Percentiles rank a stretch among this genome's conserved stretches.
Evolutionary conservation across 2,329 filamentous ascomycete species (phyloP).

Genomic region (Hymenotorrendiella dingleyae): DNA sequence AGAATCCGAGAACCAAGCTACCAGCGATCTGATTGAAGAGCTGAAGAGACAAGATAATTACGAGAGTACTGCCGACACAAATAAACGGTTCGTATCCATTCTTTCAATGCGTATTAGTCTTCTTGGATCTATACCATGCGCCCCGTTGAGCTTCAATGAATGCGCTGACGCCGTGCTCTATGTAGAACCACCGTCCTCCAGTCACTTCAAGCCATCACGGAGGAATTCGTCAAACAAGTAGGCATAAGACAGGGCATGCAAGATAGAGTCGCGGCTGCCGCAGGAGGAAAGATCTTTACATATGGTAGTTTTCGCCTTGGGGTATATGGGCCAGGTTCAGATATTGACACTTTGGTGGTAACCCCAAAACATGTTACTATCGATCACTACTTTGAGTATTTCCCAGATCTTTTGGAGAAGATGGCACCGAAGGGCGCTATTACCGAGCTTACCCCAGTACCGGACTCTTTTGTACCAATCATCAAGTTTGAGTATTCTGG

Average conservation of each 20-base stretch:
- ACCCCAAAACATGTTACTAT: slow-evolving; percentile 83
- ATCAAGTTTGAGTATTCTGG: slow-evolving; percentile 91
- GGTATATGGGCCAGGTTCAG: slow-evolving; percentile 89
- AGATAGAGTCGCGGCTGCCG: slow-evolving; percentile 70
- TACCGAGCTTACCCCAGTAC: slow-evolving; percentile 76
- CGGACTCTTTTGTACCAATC: slow-evolving; percentile 89
- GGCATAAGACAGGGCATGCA: slow-evolving; percentile 53
- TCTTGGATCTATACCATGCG: no score
- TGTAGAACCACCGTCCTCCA: slow-evolving; percentile 57
- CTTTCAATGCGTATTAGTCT: no score
- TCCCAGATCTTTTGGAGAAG: slow-evolving; percentile 71
- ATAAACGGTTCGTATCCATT: slow-evolving; percentile 71
- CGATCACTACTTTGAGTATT: slow-evolving; percentile 87
- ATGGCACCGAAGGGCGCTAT: slow-evolving; percentile 76
- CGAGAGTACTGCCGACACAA: slow-evolving; percentile 74
- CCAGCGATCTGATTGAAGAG: slow-evolving; percentile 75
- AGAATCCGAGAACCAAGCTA: slow-evolving; percentile 67
- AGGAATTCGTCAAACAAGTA: slow-evolving; percentile 82
- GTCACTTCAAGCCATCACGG: slow-evolving; percentile 71
- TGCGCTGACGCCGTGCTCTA: slow-evolving; percentile 3
- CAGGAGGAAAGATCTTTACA: slow-evolving; percentile 88
- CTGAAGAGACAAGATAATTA: slow-evolving; percentile 88
- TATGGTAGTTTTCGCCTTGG: slow-evolving; percentile 94
- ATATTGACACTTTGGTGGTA: slow-evolving; percentile 95
- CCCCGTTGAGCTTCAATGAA: no score